Conservation (phyloP, 305 asterid species). For the Nicotiana rustica region DNA sequence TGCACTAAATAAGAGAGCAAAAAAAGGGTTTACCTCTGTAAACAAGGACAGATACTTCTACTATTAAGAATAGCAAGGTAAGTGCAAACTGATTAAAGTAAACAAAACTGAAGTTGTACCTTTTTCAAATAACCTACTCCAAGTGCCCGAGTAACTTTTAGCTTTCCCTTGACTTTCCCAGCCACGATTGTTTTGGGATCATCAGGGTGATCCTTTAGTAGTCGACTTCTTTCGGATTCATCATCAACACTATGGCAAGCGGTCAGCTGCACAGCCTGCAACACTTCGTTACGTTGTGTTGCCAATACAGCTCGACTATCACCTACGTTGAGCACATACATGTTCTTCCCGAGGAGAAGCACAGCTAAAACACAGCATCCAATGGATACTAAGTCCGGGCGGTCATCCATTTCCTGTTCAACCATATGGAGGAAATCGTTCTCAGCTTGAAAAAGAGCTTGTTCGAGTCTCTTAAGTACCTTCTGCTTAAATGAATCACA, state of each 20-base stretch:
- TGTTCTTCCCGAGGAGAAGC: slow-evolving; percentile 74
- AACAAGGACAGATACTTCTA: neutral
- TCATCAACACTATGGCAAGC: slow-evolving; percentile 78
- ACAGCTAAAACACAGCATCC: slow-evolving; percentile 84
- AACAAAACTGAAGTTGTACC: slow-evolving; percentile 46
- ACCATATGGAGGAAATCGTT: slow-evolving; percentile 86
- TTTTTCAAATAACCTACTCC: slow-evolving; percentile 97
- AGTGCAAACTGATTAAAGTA: neutral
- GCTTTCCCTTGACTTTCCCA: slow-evolving; percentile 89
- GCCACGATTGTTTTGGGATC: slow-evolving; percentile 64
- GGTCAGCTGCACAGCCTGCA: slow-evolving; percentile 75
- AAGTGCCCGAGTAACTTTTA: slow-evolving; percentile 89
- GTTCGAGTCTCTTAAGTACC: slow-evolving; percentile 70
- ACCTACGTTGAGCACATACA: slow-evolving; percentile 81
- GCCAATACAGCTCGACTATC: slow-evolving; percentile 96
- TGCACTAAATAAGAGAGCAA: neutral
- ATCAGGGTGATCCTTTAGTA: slow-evolving; percentile 74
- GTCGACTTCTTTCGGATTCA: slow-evolving; percentile 69
- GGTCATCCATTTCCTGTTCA: slow-evolving; percentile 95
- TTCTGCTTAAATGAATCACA: slow-evolving; percentile 50
- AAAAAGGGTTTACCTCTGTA: neutral
- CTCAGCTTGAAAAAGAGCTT: slow-evolving; percentile 79
- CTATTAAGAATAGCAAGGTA: neutral
- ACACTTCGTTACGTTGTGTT: slow-evolving; percentile 46
- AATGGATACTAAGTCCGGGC: slow-evolving; percentile 86